Evolutionary conservation across 108 stramenopile genomes (phyloP), one percentile per base, ranked within the genome.

Genomic region (Ochromonas danica): DNA sequence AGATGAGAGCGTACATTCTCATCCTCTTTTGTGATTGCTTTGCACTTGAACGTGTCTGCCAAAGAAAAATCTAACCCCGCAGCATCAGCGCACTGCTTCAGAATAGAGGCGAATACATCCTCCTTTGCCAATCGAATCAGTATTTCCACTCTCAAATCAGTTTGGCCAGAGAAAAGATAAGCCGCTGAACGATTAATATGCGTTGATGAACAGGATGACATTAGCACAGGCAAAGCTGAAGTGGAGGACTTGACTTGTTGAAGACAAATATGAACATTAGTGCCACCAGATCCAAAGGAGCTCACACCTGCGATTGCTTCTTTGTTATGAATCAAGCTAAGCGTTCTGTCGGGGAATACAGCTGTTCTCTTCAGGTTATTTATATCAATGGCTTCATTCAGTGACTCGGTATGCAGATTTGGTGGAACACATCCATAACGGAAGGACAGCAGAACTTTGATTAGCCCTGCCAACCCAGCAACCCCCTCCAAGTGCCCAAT

Each of bases 401-500:
- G 70, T 1, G 35, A 36, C 27, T 82, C 40, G 3, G 78, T 33
- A 36, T 86, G 84, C 25, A 86, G 60, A 45, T 84, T 86, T 10
- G 81, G 78, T 3, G 84, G 85, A 1, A 84, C 83, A 36, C 39
- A 10, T 14, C 78, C 40, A 41, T 86, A 78, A 28, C 70, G 40
- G 60, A 86, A 77, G 71, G 79, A 78, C 39, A 85, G 78, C 36
- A 86, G 78, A 28, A 72, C 70, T 82, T 86, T 86, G 57, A 86
- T 84, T 33, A 84, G 80, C 27, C 84, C 84, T 0, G 84, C 81
- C 42, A 86, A 78, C 17, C 85, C 85, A 14, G 85, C 85, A 27
- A 84, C 85, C 1, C 84, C 85, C 82, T 86, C 85, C 31, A 85
- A 81, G n/a, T 86, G 85, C 6, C 86, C 86, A 39, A 87, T 87